Base-by-base conservation (phyloP, 306 rosid genomes). In the Spatholobus suberectus region DNA sequence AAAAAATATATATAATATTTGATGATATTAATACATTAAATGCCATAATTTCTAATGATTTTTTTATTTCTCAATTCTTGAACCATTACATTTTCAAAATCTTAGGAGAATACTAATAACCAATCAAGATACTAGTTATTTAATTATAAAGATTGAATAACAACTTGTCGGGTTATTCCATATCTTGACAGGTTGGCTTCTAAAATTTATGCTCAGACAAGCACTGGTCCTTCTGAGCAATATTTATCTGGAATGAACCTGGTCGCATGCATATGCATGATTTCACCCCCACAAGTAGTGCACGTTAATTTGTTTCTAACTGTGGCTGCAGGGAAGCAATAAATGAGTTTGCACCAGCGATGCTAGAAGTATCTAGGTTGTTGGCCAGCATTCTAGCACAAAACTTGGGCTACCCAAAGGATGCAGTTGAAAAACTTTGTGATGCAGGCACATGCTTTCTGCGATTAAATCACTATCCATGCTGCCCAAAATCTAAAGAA, bases 401-500 rank as follows among this genome's bases (percentile, higher is more conserved):
- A 73, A 86, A 87, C 32, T 57, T 94, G 85, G 94, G 96, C 44
- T 82, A 88, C 81, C 79, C 72, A 17, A 84, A 80, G 62, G 89
- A 85, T 27, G 88, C 89, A 18, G 21, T 91, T 17, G 89, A 87
- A 32, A 88, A 91, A 29, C 86, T 93, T 5, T 92, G 97, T 21
- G 92, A 90, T 18, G 93, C 87, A 23, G 90, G 92, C 86, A 88
- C 97, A 13, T 90, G 97, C 85, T 94, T 94, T 85, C 94, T 94
- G 79, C 86, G 97, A 46, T 73, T 94, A 82, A 94, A 93, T 84
- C 97, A 87, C 86, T 94, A 91, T 85, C 98, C 97, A 3, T 85
- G 86, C 17, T 91, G 97, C 70, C 92, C 95, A 27, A 68, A 86
- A 77, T 81, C 90, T 21, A 66, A 79, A 55, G 96, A 91, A 21